Evolutionary conservation across 2,329 filamentous ascomycete species (phyloP).

Genomic region (Apiospora malaysiana): DNA sequence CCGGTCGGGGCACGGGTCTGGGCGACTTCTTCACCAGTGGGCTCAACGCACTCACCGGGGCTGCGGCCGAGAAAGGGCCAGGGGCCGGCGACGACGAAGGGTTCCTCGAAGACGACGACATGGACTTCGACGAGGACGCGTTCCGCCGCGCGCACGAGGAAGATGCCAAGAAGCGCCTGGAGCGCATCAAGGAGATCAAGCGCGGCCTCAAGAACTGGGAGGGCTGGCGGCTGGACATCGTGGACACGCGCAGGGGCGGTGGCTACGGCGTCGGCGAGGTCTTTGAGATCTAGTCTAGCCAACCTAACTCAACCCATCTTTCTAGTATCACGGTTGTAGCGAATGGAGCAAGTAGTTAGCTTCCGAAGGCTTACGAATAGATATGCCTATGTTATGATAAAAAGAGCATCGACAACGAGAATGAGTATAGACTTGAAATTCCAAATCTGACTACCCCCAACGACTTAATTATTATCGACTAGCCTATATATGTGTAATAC

Average conservation of each 20-base stretch:
- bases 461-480: background rate
- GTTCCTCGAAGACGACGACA: conserved; percentile 58
- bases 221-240: conserved; percentile 69
- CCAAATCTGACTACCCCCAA: background rate
- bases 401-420: background rate
- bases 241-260: conserved; percentile 62
- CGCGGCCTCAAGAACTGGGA: conserved; percentile 69
- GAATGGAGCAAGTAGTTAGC: background rate
- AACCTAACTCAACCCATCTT: background rate
- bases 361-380: background rate
- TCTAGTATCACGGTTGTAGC: conserved; percentile 33
- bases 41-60: conserved; percentile 64
- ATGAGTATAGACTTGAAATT: background rate
- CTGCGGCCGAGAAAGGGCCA: conserved; percentile 29
- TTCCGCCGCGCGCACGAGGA: conserved; percentile 68
- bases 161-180: conserved; percentile 62
- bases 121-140: conserved; percentile 72
- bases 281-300: conserved; percentile 59
- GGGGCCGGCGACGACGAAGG: conserved; percentile 48
- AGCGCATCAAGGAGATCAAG: conserved; percentile 70
- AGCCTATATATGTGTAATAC: background rate
- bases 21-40: conserved; percentile 65
- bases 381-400: background rate
- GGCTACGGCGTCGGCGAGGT: conserved; percentile 66
- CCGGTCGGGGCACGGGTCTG: conserved; percentile 53